phyloP scores from a whole-genome alignment of 2,329 filamentous ascomycete genomes.

The Fusarium tjaetaba region DNA sequence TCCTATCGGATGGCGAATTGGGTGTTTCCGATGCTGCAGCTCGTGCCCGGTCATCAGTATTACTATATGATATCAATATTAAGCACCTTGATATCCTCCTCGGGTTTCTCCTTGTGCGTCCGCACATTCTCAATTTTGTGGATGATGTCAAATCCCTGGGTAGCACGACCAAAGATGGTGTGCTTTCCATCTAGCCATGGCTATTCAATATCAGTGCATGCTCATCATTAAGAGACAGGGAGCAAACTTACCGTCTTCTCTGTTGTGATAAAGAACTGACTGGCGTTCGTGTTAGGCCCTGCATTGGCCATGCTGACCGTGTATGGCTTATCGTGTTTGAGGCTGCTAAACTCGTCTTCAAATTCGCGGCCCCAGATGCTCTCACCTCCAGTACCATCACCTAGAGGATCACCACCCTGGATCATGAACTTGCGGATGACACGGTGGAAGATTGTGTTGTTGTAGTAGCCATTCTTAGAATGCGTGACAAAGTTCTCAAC shows the following conservation, averaged over 20 bases:
- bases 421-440: slow-evolving; percentile 99
- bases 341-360: slow-evolving; percentile 89
- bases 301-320: slow-evolving; percentile 98
- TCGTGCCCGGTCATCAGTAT: neutral
- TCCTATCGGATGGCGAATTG: neutral
- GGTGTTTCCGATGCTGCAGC: neutral
- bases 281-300: slow-evolving; percentile 92
- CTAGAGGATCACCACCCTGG: slow-evolving; percentile 93
- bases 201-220: slow-evolving; percentile 51
- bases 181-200: slow-evolving; percentile 97
- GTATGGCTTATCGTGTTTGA: slow-evolving; percentile 96
- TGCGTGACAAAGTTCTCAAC: slow-evolving; percentile 99
- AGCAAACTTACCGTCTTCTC: slow-evolving; percentile 80
- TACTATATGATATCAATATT: slow-evolving; percentile 74
- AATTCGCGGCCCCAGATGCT: slow-evolving; percentile 97
- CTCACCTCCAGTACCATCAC: slow-evolving; percentile 87
- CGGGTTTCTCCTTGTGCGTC: slow-evolving; percentile 90
- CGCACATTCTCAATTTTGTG: slow-evolving; percentile 94
- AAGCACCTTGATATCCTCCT: slow-evolving; percentile 97
- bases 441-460: slow-evolving; percentile 96
- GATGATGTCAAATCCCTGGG: slow-evolving; percentile 91
- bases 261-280: slow-evolving; percentile 98
- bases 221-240: neutral
- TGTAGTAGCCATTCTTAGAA: slow-evolving; percentile 90
- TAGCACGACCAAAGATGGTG: slow-evolving; percentile 92